Conservation (phyloP, 352 stramenopile species). For the Phytophthora fragariaefolia region DNA sequence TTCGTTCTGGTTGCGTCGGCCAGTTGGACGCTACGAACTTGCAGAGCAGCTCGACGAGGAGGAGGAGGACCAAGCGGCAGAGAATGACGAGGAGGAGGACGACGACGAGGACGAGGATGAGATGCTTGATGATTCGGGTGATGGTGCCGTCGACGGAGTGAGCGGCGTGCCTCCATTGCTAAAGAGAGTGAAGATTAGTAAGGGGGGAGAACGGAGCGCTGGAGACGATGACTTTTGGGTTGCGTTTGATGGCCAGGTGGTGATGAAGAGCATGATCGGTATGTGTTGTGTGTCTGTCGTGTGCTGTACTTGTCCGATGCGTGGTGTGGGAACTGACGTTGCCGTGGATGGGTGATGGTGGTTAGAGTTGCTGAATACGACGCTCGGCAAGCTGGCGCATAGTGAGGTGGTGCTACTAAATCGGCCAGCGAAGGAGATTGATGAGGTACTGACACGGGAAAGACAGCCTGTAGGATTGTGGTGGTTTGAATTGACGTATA, state of each 20-base stretch:
- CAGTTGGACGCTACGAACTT: neutral
- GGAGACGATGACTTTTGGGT: slow-evolving; percentile 70
- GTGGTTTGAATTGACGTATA: neutral
- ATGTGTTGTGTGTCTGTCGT: slow-evolving; percentile 1
- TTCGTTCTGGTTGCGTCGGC: neutral
- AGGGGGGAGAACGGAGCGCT: neutral
- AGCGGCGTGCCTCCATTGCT: slow-evolving; percentile 36
- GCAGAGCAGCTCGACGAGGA: slow-evolving; percentile 37
- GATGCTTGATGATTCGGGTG: slow-evolving; percentile 66
- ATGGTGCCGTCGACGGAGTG: slow-evolving; percentile 49
- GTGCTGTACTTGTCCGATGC: neutral
- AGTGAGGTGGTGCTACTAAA: slow-evolving; percentile 61
- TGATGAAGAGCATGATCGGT: slow-evolving; percentile 83
- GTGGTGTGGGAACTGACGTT: slow-evolving; percentile 20
- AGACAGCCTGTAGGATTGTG: neutral
- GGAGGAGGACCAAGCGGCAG: slow-evolving; percentile 49
- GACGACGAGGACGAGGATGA: slow-evolving; percentile 60
- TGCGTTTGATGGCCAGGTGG: slow-evolving; percentile 63
- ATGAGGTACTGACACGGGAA: slow-evolving; percentile 35
- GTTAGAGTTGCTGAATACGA: slow-evolving; percentile 78
- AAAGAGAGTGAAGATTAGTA: slow-evolving; percentile 28
- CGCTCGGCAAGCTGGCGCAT: slow-evolving; percentile 67
- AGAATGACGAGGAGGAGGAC: slow-evolving; percentile 56
- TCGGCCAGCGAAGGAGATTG: slow-evolving; percentile 45
- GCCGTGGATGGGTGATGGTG: neutral